These are phyloP conservation scores for Verticillium tricorpus DNA, from an alignment of 2,329 filamentous ascomycete species.

Conservation along the genomic window DNA sequence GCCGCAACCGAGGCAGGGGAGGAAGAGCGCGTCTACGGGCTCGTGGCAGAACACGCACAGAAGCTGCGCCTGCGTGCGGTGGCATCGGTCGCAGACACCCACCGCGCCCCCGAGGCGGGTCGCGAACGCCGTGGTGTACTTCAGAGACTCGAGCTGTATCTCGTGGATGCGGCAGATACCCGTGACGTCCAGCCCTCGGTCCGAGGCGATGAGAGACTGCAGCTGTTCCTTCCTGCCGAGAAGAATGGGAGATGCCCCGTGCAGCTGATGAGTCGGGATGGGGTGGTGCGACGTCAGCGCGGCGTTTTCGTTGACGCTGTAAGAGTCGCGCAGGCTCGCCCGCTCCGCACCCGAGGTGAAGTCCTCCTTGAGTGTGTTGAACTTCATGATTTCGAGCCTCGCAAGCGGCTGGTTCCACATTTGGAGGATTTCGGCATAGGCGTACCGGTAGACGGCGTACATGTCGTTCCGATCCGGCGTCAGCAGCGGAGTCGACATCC, in stretches of 20 bases:
- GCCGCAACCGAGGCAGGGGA: slow-evolving; percentile 58
- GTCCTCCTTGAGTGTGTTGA: slow-evolving; percentile 56
- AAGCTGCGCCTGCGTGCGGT: slow-evolving; percentile 50
- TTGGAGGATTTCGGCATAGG: slow-evolving; percentile 65
- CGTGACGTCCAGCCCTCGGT: slow-evolving; percentile 56
- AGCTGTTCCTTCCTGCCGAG: slow-evolving; percentile 53
- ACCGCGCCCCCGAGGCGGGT: slow-evolving; percentile 40
- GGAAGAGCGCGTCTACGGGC: slow-evolving; percentile 54
- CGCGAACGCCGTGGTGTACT: slow-evolving; percentile 36
- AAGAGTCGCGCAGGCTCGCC: slow-evolving; percentile 28
- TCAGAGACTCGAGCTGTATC: slow-evolving; percentile 54
- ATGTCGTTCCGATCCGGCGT: slow-evolving; percentile 42
- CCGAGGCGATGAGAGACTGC: slow-evolving; percentile 43
- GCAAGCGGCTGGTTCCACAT: slow-evolving; percentile 61
- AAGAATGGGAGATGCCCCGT: slow-evolving; percentile 46
- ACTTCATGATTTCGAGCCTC: slow-evolving; percentile 64
- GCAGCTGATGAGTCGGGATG: slow-evolving; percentile 19
- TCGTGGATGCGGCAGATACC: slow-evolving; percentile 61
- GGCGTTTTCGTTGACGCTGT: slow-evolving; percentile 30
- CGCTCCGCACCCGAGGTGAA: slow-evolving; percentile 20
- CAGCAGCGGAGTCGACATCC: slow-evolving; percentile 55
- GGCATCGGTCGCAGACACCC: slow-evolving; percentile 47
- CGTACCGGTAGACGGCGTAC: slow-evolving; percentile 58
- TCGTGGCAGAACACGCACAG: slow-evolving; percentile 60
- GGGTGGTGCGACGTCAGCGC: slow-evolving; percentile 7